These are phyloP conservation scores for Pogostemon cablin DNA, from an alignment of 257 asterid species.

Conservation along the genomic window DNA sequence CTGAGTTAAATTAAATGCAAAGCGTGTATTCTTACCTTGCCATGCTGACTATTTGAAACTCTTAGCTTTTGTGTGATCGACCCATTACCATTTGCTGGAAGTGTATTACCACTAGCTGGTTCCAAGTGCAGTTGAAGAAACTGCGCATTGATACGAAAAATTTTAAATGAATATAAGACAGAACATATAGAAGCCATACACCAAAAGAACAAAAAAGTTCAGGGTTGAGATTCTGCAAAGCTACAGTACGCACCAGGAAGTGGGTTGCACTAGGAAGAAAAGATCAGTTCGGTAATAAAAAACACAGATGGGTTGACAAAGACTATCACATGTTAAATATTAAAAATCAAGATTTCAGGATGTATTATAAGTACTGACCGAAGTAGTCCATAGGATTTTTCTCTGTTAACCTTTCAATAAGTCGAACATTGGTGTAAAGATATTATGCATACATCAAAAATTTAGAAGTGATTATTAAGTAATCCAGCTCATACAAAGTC, in stretches of 20 bases:
- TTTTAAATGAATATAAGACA: neutral
- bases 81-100: constrained; percentile 73
- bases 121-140: constrained; percentile 97
- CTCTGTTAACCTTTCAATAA: constrained; percentile 10
- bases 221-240: constrained; percentile 10
- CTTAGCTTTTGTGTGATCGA: constrained; percentile 71
- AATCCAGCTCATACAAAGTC: constrained; percentile 21
- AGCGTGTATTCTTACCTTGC: constrained; percentile 61
- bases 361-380: neutral
- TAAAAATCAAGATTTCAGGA: neutral
- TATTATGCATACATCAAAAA: constrained; percentile 8
- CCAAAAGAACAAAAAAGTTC: neutral
- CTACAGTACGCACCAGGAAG: neutral
- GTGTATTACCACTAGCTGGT: constrained; percentile 82
- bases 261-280: neutral
- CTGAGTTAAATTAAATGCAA: neutral
- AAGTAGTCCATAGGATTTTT: constrained; percentile 12
- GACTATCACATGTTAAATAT: constrained; percentile 1
- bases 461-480: neutral
- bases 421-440: constrained; percentile 3
- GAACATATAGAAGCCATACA: constrained; percentile 2
- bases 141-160: constrained; percentile 48
- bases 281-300: neutral
- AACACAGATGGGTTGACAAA: neutral
- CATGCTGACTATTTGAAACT: constrained; percentile 85